These are phyloP conservation scores for Neoarthrinium moseri DNA, from an alignment of 2,329 filamentous ascomycete genomes.

Conservation along the genomic window DNA sequence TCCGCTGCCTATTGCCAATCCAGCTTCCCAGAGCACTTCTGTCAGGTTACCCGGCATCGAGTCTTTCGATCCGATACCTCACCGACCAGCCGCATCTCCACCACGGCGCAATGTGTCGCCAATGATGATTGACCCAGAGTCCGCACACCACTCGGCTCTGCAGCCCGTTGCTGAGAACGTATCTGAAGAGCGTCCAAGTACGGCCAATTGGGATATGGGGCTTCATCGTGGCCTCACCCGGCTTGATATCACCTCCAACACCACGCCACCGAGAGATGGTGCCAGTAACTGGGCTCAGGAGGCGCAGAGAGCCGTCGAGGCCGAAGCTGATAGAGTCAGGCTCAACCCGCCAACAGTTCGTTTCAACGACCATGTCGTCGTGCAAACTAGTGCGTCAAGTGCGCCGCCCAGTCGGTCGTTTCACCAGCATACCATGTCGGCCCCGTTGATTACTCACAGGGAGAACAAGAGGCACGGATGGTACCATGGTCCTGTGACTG, in stretches of 20 bases:
- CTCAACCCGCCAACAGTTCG: conserved; percentile 47
- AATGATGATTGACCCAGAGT: conserved; percentile 69
- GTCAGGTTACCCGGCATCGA: conserved; percentile 85
- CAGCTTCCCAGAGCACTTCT: conserved; percentile 50
- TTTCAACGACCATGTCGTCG: conserved; percentile 48
- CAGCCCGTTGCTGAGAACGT: conserved; percentile 29
- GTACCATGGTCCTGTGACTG: conserved; percentile 58
- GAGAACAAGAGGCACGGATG: conserved; percentile 68
- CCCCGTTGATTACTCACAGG: conserved; percentile 54
- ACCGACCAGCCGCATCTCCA: conserved; percentile 60
- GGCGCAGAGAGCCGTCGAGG: conserved; percentile 52
- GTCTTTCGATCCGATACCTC: conserved; percentile 78
- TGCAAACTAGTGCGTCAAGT: conserved; percentile 20
- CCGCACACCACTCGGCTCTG: conserved; percentile 34
- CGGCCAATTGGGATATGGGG: conserved; percentile 63
- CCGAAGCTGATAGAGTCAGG: conserved; percentile 51
- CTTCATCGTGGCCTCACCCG: conserved; percentile 66
- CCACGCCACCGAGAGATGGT: conserved; percentile 48
- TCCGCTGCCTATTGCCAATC: conserved; percentile 46
- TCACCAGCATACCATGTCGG: conserved; percentile 61
- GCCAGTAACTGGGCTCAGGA: conserved; percentile 58
- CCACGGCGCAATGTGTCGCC: conserved; percentile 68
- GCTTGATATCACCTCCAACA: conserved; percentile 58
- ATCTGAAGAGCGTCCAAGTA: conserved; percentile 47
- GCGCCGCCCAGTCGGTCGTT: conserved; percentile 25